Evolutionary conservation across 2,329 filamentous ascomycete genomes (phyloP).

Genomic region (Xylaria sp.): DNA sequence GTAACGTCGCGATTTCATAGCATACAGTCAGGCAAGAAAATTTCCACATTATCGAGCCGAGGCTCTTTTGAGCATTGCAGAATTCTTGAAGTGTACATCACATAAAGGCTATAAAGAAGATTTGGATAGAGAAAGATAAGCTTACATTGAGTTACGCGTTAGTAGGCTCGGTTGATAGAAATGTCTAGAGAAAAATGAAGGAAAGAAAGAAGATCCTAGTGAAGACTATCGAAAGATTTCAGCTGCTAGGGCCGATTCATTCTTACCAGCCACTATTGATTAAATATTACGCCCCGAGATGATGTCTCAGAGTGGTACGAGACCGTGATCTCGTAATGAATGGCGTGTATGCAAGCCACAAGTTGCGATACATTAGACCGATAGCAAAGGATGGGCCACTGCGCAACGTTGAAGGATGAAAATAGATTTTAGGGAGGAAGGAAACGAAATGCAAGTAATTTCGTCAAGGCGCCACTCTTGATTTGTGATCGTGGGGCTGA

Average conservation of each 20-base stretch:
- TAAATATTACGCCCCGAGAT: neutral
- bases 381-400: neutral
- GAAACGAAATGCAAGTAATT: conserved; percentile 23
- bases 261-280: too few species aligned
- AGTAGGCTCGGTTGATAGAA: neutral
- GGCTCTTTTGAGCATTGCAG: conserved; percentile 52
- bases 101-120: conserved; percentile 13
- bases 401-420: conserved; percentile 11
- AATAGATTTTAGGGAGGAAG: conserved; percentile 6
- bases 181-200: neutral
- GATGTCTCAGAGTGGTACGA: too few species aligned
- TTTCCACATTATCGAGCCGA: conserved; percentile 48
- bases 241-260: too few species aligned
- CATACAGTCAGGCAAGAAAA: conserved; percentile 50
- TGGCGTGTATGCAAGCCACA: too few species aligned
- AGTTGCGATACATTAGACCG: neutral
- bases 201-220: neutral
- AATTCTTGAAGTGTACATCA: conserved; percentile 53
- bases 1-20: conserved; percentile 12
- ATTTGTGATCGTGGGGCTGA: conserved; percentile 30
- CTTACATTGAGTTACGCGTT: conserved; percentile 22
- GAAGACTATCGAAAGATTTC: neutral
- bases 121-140: neutral
- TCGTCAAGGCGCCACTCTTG: conserved; percentile 17
- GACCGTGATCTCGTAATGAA: too few species aligned